Base-by-base conservation (phyloP, 2,329 filamentous ascomycete genomes). In the Monilinia fructicola region DNA sequence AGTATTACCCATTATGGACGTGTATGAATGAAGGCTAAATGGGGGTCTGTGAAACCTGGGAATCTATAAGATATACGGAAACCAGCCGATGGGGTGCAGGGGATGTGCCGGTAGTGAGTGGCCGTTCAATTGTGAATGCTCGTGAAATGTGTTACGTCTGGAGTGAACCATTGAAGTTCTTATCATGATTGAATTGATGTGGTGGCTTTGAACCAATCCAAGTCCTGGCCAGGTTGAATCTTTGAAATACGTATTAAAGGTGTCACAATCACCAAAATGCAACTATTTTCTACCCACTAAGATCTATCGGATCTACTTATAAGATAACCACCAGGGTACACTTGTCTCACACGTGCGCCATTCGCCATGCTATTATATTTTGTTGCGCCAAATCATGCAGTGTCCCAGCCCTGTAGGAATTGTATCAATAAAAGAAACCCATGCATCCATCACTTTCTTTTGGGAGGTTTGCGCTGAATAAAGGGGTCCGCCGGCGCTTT, bases 401-500 rank as follows among this genome's bases (percentile, higher is more conserved):
- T 38, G 21, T 58, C 42, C 26, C 18, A 35, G 59, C 11, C 26
- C 16, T 52, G 10, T 12, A 26, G n/a, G 63, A 21, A 28, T 28
- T 3, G 31, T 53, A 54, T 35, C 23, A 42, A 40, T 23, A 26
- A 53, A 31, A 50, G 50, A 38, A 40, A 61, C 21, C n/a, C 58
- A 61, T 50, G 44, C 28, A 58, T n/a, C 26, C 21, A 18, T 53
- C 28, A 67, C 52, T 42, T 65, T 28, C 48, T 64, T 28, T 56
- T 58, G 12, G 64, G 60, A 52, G 62, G 65, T 67, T 70, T 71
- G 10, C 67, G 67, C 44, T 67, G 65, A 56, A 71, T 71, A 54
- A 71, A 71, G 21, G 69, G 69, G 59, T 71, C 69, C 3, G 64
- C 63, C 12, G 69, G 68, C 42, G 67, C 64, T 40, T 69, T 71